A percentile compares a stretch with the other conserved stretches of the same genome.
Conservation (phyloP, 2,329 filamentous ascomycete genomes). For the Clathrospora elynae region DNA sequence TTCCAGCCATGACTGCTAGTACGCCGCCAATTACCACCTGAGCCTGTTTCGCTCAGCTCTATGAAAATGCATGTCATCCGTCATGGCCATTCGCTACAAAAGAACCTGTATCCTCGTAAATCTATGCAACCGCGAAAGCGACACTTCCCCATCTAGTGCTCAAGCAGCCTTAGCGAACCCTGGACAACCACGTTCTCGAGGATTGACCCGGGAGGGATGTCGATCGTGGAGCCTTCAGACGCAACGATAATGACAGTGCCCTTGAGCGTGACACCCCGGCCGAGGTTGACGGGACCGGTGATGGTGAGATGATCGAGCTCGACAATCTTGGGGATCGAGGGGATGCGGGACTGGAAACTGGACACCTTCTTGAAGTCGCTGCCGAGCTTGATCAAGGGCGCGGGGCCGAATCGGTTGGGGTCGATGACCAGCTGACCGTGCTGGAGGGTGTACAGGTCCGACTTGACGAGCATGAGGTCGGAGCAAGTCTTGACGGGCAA, state of each 20-base stretch:
- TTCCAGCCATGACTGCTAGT: slow-evolving; percentile 22
- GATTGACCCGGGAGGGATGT: slow-evolving; percentile 94
- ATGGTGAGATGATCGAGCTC: slow-evolving; percentile 96
- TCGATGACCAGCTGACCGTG: slow-evolving; percentile 98
- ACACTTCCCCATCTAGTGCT: slow-evolving; percentile 58
- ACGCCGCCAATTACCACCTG: slow-evolving; percentile 16
- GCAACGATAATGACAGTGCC: slow-evolving; percentile 99
- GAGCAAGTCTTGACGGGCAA: slow-evolving; percentile 99
- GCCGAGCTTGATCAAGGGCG: slow-evolving; percentile 97
- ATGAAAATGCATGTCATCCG: slow-evolving; percentile 30
- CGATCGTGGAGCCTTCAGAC: slow-evolving; percentile 96
- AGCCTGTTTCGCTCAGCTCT: slow-evolving; percentile 28
- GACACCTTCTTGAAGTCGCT: slow-evolving; percentile 99
- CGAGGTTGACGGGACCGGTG: slow-evolving; percentile 95
- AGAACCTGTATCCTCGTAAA: slow-evolving; percentile 33
- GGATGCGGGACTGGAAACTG: slow-evolving; percentile 87
- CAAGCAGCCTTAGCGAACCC: slow-evolving; percentile 80
- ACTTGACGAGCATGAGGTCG: slow-evolving; percentile 99
- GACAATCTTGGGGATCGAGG: slow-evolving; percentile 86
- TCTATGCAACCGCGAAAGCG: slow-evolving; percentile 25
- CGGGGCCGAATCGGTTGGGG: slow-evolving; percentile 92
- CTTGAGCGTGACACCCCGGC: slow-evolving; percentile 93
- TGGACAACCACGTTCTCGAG: slow-evolving; percentile 99
- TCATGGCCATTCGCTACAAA: slow-evolving; percentile 24
- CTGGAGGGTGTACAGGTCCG: slow-evolving; percentile 97